These are phyloP conservation scores for Leucocoprinus leucothites DNA, from an alignment of 768 basidiomycete species.

Conservation along the genomic window DNA sequence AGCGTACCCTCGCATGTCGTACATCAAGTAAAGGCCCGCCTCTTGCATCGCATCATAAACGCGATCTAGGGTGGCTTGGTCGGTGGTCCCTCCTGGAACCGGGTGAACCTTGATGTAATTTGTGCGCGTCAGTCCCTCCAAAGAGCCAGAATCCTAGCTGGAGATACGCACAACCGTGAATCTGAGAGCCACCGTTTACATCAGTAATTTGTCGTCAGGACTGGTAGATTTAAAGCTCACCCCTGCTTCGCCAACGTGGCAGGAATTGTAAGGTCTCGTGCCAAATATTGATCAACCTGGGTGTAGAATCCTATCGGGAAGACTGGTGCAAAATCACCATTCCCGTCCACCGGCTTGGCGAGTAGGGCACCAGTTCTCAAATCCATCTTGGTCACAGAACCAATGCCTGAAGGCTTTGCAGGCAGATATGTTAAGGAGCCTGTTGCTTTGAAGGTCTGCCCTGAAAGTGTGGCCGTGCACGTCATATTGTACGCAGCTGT, in stretches of 20 bases:
- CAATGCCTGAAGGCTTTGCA: slow-evolving; percentile 39
- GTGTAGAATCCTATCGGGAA: slow-evolving; percentile 80
- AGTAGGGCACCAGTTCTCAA: slow-evolving; percentile 54
- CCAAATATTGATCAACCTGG: slow-evolving; percentile 51
- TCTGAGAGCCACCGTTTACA: slow-evolving; percentile 16
- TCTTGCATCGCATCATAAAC: slow-evolving; percentile 73
- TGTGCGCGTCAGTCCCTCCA: background rate
- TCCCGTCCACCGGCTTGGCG: slow-evolving; percentile 49
- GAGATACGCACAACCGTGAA: slow-evolving; percentile 37
- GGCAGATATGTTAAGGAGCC: slow-evolving; percentile 49
- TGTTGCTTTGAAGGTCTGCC: slow-evolving; percentile 42
- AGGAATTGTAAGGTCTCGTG: slow-evolving; percentile 49
- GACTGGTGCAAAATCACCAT: slow-evolving; percentile 48
- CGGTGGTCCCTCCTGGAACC: slow-evolving; percentile 54
- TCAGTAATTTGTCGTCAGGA: background rate
- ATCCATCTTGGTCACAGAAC: slow-evolving; percentile 64
- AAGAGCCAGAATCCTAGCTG: background rate
- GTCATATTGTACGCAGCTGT: slow-evolving; percentile 32
- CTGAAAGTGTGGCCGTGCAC: slow-evolving; percentile 33
- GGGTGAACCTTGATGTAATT: slow-evolving; percentile 54
- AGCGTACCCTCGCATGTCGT: slow-evolving; percentile 69
- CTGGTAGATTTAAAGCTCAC: slow-evolving; percentile 31
- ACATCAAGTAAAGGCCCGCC: slow-evolving; percentile 70
- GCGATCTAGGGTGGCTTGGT: slow-evolving; percentile 51
- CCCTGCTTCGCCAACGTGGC: slow-evolving; percentile 52